phyloP scores from a whole-genome alignment of 768 basidiomycete species.

The Cystobasidiopsis lactophilus region DNA sequence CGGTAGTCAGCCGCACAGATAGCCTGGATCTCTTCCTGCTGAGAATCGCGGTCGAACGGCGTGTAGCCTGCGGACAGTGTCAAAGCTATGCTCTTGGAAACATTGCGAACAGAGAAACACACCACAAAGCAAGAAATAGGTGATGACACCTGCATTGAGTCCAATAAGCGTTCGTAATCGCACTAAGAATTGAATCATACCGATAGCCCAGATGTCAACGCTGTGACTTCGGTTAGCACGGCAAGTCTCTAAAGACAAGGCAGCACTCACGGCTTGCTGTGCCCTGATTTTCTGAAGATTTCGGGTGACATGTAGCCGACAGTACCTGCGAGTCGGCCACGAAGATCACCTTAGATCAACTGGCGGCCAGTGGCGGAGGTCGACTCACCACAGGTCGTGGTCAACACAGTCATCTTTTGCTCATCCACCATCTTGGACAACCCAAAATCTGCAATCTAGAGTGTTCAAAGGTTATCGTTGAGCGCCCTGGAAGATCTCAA shows the following conservation, averaged over 20 bases:
- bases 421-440: constrained; percentile 65
- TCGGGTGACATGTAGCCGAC: neutral
- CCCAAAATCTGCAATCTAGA: constrained; percentile 84
- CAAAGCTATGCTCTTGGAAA: constrained; percentile 3
- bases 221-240: neutral
- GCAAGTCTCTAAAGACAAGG: neutral
- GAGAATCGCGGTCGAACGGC: constrained; percentile 77
- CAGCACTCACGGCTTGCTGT: constrained; percentile 43
- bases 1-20: constrained; percentile 83
- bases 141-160: no score
- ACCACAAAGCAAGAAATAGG: constrained; percentile 77
- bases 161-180: no score
- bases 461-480: neutral
- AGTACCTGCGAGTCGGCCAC: neutral
- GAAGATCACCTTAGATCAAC: no score
- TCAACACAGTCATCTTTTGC: constrained; percentile 62
- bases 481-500: neutral
- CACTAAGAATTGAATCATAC: no score
- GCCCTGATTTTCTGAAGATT: constrained; percentile 37
- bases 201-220: constrained; percentile 45
- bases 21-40: constrained; percentile 69
- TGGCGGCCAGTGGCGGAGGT: constrained; percentile 44
- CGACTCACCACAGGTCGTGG: constrained; percentile 88
- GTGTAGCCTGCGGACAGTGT: constrained; percentile 49
- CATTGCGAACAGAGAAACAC: neutral